These are phyloP conservation scores for Paralagenidium karlingii DNA, from an alignment of 352 stramenopile species.

Conservation along the genomic window DNA sequence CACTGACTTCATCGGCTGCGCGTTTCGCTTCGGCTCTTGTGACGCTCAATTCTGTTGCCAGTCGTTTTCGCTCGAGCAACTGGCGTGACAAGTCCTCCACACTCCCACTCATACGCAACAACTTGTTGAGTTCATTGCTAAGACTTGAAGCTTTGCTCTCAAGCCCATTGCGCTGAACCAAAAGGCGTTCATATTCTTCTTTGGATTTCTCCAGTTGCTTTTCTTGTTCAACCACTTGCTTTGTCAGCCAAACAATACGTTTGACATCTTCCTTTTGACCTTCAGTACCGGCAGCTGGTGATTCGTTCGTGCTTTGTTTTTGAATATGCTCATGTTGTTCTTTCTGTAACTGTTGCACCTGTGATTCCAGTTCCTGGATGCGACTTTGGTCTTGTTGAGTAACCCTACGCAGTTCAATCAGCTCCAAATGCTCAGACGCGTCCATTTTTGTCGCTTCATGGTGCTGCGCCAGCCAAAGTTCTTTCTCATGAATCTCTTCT, in stretches of 20 bases:
- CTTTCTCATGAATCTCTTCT: slow-evolving; percentile 16
- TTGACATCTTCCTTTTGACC: too few relatives aligned
- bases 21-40: slow-evolving; percentile 41
- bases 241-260: too few relatives aligned
- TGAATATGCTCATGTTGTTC: too few relatives aligned
- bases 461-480: background rate
- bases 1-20: slow-evolving; percentile 30
- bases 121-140: slow-evolving; percentile 37
- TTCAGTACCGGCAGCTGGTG: too few relatives aligned
- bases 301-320: too few relatives aligned
- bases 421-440: background rate
- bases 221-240: too few relatives aligned
- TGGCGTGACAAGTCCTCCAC: slow-evolving; percentile 38
- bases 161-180: slow-evolving; percentile 53
- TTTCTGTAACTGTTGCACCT: too few relatives aligned
- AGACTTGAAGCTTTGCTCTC: slow-evolving; percentile 31
- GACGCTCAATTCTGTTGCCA: slow-evolving; percentile 34
- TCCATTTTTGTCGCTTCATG: background rate
- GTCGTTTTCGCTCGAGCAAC: slow-evolving; percentile 39
- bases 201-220: too few relatives aligned
- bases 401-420: too few relatives aligned
- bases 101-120: slow-evolving; percentile 31
- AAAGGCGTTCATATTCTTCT: slow-evolving; percentile 6
- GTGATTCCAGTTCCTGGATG: too few relatives aligned
- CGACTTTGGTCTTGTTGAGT: too few relatives aligned